Conservation (phyloP, 192 early-diverging fungal species). For the Linnemannia zychae region DNA sequence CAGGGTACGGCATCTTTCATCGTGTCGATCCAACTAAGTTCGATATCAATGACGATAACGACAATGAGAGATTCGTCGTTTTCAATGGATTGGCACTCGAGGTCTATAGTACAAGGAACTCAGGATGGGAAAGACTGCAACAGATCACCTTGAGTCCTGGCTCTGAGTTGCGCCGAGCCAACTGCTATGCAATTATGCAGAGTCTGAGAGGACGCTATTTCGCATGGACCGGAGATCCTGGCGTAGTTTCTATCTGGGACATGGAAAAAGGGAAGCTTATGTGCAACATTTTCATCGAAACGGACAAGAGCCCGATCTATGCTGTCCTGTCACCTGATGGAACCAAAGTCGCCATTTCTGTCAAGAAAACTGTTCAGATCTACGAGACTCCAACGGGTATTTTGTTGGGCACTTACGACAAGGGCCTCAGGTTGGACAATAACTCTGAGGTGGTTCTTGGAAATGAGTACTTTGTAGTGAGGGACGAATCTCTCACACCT, state of each 20-base stretch:
- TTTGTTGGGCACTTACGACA: not conserved
- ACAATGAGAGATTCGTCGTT: not conserved
- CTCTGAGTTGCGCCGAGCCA: not conserved
- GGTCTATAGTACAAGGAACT: conserved; percentile 6
- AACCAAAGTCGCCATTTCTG: conserved; percentile 6
- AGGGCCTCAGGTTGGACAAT: not conserved
- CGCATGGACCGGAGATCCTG: not conserved
- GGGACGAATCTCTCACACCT: not conserved
- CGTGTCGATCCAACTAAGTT: not conserved
- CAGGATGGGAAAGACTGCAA: not conserved
- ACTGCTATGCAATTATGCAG: not conserved
- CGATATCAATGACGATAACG: not conserved
- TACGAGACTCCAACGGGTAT: not conserved
- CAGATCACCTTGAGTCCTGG: not conserved
- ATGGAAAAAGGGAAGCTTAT: conserved; percentile 6
- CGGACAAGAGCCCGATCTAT: not conserved
- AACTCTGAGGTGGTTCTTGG: conserved; percentile 10
- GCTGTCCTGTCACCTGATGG: conserved; percentile 9
- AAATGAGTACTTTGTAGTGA: not conserved
- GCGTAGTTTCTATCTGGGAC: not conserved
- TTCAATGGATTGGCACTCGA: not conserved
- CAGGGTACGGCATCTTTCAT: not conserved
- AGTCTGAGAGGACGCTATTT: conserved; percentile 17
- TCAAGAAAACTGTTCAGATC: not conserved
- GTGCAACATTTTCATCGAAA: not conserved